A percentile compares a stretch with the other conserved stretches of the same genome.
Evolutionary conservation across 495 filamentous ascomycete species (phyloP).

Genomic region (Chlorociboria aeruginascens): DNA sequence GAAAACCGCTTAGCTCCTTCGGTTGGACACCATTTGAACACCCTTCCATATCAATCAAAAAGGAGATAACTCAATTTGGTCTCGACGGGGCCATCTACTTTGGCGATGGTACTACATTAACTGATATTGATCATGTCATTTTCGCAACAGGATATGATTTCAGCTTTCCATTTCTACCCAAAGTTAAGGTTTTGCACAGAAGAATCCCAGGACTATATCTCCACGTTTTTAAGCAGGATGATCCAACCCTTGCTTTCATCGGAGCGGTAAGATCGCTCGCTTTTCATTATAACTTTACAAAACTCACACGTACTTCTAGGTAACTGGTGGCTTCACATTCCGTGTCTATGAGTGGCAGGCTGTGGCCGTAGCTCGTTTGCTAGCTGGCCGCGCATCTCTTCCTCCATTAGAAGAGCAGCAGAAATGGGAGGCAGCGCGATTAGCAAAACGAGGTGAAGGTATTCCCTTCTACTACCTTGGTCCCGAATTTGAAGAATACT

Average conservation of each 20-base stretch:
- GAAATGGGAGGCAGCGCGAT: conserved; percentile 28
- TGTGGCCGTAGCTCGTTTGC: conserved; percentile 40
- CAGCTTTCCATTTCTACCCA: conserved; percentile 39
- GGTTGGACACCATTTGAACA: conserved; percentile 31
- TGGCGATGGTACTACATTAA: conserved; percentile 33
- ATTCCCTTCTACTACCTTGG: conserved; percentile 2
- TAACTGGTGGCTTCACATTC: conserved; percentile 45
- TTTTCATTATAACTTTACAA: background rate
- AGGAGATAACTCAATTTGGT: conserved; percentile 25
- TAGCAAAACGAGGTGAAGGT: conserved; percentile 20
- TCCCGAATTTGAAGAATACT: conserved; percentile 36
- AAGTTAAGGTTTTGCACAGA: conserved; percentile 33
- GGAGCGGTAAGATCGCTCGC: conserved; percentile 10
- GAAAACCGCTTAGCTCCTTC: background rate
- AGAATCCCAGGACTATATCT: conserved; percentile 40
- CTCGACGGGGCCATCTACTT: conserved; percentile 25
- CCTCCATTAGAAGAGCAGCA: conserved; percentile 26
- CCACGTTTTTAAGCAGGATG: conserved; percentile 39
- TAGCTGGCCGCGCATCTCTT: conserved; percentile 33
- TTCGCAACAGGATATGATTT: conserved; percentile 45
- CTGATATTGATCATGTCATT: conserved; percentile 39
- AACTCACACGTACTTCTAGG: conserved; percentile 11
- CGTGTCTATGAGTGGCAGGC: conserved; percentile 51
- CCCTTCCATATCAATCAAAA: conserved; percentile 36
- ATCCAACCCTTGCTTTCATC: conserved; percentile 21